A percentile compares a stretch with the other conserved stretches of the same genome.
Evolutionary conservation across 768 basidiomycete species (phyloP).

Genomic region (Amanita exitialis): DNA sequence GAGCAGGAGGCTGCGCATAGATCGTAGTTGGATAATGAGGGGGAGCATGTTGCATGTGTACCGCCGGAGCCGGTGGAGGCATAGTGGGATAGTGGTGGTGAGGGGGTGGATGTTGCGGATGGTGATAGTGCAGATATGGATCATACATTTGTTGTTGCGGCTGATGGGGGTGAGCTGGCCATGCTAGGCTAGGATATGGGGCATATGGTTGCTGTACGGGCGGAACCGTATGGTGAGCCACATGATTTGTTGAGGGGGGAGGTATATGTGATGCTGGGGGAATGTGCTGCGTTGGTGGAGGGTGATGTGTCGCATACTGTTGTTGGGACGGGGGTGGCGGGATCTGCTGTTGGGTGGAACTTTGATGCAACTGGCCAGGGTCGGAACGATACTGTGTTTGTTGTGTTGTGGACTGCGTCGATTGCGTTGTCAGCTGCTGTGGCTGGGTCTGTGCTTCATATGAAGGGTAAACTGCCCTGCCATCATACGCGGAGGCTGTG

Average conservation of each 20-base stretch:
- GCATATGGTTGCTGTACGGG: conserved; percentile 6
- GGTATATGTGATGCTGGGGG: conserved; percentile 7
- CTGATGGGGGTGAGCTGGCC: conserved; percentile 10
- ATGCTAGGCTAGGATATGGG: conserved; percentile 7
- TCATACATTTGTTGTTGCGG: conserved; percentile 11
- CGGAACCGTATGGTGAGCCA: conserved; percentile 3
- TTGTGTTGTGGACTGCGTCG: not conserved
- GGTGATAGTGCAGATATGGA: conserved; percentile 11
- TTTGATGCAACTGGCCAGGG: conserved; percentile 9
- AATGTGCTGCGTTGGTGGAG: conserved; percentile 11
- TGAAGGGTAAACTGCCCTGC: conserved; percentile 16
- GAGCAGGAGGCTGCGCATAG: conserved; percentile 17
- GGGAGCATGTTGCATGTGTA: conserved; percentile 10
- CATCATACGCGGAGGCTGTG: conserved; percentile 23
- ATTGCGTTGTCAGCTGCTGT: not conserved
- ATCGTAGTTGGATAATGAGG: conserved; percentile 18
- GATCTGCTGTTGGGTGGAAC: conserved; percentile 3
- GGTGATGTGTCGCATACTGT: conserved; percentile 10
- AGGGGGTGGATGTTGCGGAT: conserved; percentile 12
- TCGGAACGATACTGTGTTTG: conserved; percentile 2
- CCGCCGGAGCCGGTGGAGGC: conserved; percentile 13
- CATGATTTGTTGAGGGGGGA: conserved; percentile 5
- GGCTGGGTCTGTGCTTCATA: conserved; percentile 19
- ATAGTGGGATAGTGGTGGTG: conserved; percentile 14
- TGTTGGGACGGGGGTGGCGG: conserved; percentile 10